Evolutionary conservation across 2,329 filamentous ascomycete species (phyloP).

Genomic region (Onygenales sp.): DNA sequence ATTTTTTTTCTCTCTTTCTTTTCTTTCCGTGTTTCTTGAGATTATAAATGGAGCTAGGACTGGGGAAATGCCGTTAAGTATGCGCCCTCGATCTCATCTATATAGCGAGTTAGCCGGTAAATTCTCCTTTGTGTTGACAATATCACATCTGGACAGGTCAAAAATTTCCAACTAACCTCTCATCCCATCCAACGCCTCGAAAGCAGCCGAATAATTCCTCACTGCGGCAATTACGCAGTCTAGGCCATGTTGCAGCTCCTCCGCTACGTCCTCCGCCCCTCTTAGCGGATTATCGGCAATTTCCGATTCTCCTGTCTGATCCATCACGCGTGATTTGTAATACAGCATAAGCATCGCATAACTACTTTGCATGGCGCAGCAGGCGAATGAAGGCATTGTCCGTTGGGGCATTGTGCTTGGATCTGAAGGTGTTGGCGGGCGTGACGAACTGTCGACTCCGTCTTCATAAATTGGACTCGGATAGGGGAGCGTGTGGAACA

Average conservation of each 20-base stretch:
- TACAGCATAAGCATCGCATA: conserved; percentile 39
- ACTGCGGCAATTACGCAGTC: conserved; percentile 27
- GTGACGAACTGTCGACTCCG: not conserved
- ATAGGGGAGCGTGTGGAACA: conserved; percentile 31
- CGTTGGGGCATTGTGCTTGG: conserved; percentile 22
- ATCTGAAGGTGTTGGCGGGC: not conserved
- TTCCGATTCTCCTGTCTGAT: conserved; percentile 17
- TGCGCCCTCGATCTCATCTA: conserved; percentile 35
- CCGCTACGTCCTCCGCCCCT: conserved; percentile 20
- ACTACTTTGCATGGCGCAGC: conserved; percentile 38
- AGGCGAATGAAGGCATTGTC: conserved; percentile 39
- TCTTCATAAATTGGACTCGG: conserved; percentile 22
- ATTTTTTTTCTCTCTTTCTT: too few relatives aligned
- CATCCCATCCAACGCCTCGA: conserved; percentile 36
- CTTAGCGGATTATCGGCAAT: conserved; percentile 12
- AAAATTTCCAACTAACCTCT: conserved; percentile 23
- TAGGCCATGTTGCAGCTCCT: conserved; percentile 30
- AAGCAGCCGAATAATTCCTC: conserved; percentile 32
- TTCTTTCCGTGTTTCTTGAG: too few relatives aligned
- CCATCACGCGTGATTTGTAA: conserved; percentile 31
- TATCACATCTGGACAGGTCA: not conserved
- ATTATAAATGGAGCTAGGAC: conserved; percentile 4
- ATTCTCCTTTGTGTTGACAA: not conserved
- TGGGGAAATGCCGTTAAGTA: conserved; percentile 32
- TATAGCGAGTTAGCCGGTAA: not conserved